Evolutionary conservation across 805 yeast genomes (phyloP).

Genomic region (Candida namnaoensis): DNA sequence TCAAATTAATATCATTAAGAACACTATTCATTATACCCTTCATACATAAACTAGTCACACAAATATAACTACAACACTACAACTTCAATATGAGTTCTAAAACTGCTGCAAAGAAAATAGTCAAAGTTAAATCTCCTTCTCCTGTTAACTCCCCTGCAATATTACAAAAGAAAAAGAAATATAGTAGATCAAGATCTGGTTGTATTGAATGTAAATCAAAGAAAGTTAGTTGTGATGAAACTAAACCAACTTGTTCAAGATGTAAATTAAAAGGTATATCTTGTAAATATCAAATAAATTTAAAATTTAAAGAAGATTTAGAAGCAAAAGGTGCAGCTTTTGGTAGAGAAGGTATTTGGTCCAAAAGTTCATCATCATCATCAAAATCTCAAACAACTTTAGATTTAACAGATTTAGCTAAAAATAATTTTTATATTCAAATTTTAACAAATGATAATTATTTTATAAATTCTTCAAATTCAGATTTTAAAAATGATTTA

Average conservation of each 20-base stretch:
- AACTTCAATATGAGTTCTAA: too few species aligned
- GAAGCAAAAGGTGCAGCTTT: conserved; percentile 3
- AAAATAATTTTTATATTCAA: too few species aligned
- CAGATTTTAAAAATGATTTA: too few species aligned
- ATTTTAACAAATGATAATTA: too few species aligned
- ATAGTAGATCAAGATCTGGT: conserved; percentile 1
- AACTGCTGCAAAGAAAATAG: too few species aligned
- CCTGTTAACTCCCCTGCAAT: too few species aligned
- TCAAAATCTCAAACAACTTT: not conserved
- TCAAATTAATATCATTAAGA: too few species aligned
- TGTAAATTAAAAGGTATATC: not conserved
- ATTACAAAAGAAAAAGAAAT: not conserved
- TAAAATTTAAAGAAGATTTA: conserved; percentile 5
- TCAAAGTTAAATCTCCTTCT: too few species aligned
- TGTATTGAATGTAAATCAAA: not conserved
- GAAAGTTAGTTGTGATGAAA: conserved; percentile 2
- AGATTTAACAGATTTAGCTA: not conserved
- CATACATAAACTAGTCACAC: too few species aligned
- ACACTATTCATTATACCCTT: too few species aligned
- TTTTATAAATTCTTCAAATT: not conserved
- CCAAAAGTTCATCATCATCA: not conserved
- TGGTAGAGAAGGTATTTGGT: conserved; percentile 7
- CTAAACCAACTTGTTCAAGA: conserved; percentile 2
- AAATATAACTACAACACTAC: too few species aligned
- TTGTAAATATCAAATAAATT: conserved; percentile 1